A percentile compares a stretch with the other conserved stretches of the same genome.
phyloP scores from a whole-genome alignment of 2,329 filamentous ascomycete species.

The Teratosphaeria zuluensis region DNA sequence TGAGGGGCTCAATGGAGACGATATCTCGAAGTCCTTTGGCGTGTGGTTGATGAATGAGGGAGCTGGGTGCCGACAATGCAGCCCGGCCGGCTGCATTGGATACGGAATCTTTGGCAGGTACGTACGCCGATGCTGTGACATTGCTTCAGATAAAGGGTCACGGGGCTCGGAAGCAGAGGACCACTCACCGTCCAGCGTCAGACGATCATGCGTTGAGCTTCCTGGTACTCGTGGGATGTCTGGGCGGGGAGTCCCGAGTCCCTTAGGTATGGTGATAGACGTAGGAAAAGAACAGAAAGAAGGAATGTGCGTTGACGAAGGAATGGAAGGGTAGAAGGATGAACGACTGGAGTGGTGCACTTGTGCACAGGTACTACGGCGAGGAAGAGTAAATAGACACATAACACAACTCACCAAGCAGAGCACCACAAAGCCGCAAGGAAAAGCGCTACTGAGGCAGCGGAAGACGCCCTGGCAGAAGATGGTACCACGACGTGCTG shows the following conservation, averaged over 20 bases:
- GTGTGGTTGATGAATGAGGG: constrained; percentile 27
- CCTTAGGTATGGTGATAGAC: not conserved
- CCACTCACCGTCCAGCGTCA: constrained; percentile 3
- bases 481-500: constrained; percentile 13
- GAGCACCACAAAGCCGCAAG: constrained; percentile 20
- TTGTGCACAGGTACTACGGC: constrained; percentile 12
- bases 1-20: constrained; percentile 13
- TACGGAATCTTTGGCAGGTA: constrained; percentile 16
- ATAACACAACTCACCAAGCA: constrained; percentile 1
- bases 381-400: constrained; percentile 8
- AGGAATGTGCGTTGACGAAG: constrained; percentile 1
- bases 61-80: constrained; percentile 17
- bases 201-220: not conserved
- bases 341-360: not conserved
- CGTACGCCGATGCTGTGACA: constrained; percentile 11
- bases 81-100: constrained; percentile 25
- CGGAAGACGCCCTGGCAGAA: constrained; percentile 12
- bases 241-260: not conserved
- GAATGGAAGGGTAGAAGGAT: constrained; percentile 7
- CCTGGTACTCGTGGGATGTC: constrained; percentile 3
- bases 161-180: not conserved
- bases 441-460: constrained; percentile 6
- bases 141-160: constrained; percentile 13
- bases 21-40: constrained; percentile 23
- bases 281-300: constrained; percentile 2